These are phyloP conservation scores for Neoboletus magnificus DNA, from an alignment of 768 basidiomycete species.

Conservation along the genomic window DNA sequence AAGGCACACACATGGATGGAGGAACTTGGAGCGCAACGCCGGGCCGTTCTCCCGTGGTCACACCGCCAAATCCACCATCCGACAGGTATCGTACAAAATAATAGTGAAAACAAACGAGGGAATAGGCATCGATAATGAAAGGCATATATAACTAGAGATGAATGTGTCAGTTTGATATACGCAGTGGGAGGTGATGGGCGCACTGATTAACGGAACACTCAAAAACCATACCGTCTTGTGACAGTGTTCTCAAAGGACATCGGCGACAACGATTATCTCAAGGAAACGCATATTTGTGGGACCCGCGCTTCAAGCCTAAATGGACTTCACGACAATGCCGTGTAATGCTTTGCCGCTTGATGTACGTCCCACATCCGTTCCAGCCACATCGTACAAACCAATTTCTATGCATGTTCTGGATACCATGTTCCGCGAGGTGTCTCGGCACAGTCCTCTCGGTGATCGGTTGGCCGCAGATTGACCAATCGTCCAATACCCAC, in stretches of 20 bases:
- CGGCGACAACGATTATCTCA: background rate
- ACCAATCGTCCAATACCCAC: background rate
- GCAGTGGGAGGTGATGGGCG: background rate
- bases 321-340: slow-evolving; percentile 19
- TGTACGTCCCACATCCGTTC: background rate
- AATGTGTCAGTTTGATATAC: background rate
- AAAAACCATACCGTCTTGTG: background rate
- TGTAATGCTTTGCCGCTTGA: slow-evolving; percentile 5
- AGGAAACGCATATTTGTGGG: background rate
- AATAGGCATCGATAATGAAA: background rate
- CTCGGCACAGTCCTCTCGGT: background rate
- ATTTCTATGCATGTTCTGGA: slow-evolving; percentile 2
- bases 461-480: slow-evolving; percentile 3
- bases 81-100: slow-evolving; percentile 5
- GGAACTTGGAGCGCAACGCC: background rate
- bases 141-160: background rate
- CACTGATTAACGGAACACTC: background rate
- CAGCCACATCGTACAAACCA: background rate
- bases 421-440: slow-evolving; percentile 16
- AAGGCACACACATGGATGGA: background rate
- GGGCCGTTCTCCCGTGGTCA: background rate
- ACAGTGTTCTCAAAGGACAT: background rate
- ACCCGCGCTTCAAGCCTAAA: slow-evolving; percentile 9
- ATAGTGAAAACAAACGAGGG: background rate
- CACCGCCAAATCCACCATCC: background rate